phyloP scores from a whole-genome alignment of 1,284 basidiomycete genomes.

The Hymenochaete sp. region DNA sequence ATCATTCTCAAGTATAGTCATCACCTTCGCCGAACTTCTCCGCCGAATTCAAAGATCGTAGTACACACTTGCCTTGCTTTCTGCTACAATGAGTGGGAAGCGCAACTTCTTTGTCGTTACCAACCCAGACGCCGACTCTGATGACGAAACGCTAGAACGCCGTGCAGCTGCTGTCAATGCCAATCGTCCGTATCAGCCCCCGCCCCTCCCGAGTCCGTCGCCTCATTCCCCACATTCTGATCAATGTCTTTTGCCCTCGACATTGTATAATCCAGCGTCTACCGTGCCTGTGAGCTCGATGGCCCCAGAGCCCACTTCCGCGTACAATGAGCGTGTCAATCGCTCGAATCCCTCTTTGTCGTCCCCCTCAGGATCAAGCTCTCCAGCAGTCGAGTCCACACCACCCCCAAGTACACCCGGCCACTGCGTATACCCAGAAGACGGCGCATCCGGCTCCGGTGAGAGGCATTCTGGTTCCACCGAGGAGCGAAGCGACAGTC shows the following conservation, averaged over 20 bases:
- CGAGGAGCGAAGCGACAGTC: slow-evolving; percentile 14
- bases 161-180: slow-evolving; percentile 1
- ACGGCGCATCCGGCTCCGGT: slow-evolving; percentile 31
- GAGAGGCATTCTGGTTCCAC: slow-evolving; percentile 26
- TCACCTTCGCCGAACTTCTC: too few relatives aligned
- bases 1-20: too few relatives aligned
- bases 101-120: slow-evolving; percentile 18
- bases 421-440: slow-evolving; percentile 33
- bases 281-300: too few relatives aligned
- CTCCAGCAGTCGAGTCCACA: slow-evolving; percentile 48
- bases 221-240: slow-evolving; percentile 16
- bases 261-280: too few relatives aligned
- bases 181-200: slow-evolving; percentile 4
- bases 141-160: slow-evolving; percentile 13
- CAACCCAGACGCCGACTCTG: slow-evolving; percentile 18
- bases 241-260: slow-evolving; percentile 13
- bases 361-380: slow-evolving; percentile 57
- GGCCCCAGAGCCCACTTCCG: too few relatives aligned
- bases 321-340: too few relatives aligned
- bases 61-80: too few relatives aligned
- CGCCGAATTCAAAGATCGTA: not conserved
- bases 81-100: slow-evolving; percentile 7
- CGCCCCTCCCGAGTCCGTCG: slow-evolving; percentile 13
- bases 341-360: slow-evolving; percentile 39
- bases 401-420: slow-evolving; percentile 61